Percentiles rank a stretch among this genome's conserved stretches.
Evolutionary conservation across 2,329 filamentous ascomycete species (phyloP).

Genomic region (Fusarium ambrosium): DNA sequence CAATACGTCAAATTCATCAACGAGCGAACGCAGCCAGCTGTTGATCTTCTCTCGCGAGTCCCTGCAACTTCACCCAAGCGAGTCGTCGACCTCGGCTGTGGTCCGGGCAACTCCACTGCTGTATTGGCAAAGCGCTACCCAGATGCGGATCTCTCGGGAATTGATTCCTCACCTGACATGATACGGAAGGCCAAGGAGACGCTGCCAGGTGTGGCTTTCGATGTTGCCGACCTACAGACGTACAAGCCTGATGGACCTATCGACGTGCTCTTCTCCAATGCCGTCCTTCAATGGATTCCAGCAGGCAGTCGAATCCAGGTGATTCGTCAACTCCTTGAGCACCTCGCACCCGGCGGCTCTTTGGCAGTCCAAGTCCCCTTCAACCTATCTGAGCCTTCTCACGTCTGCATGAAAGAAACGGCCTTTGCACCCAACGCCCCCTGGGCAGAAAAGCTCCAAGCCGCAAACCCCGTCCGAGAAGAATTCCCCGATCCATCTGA

Average conservation of each 20-base stretch:
- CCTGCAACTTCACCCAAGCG: constrained; percentile 54
- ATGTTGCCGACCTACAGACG: constrained; percentile 58
- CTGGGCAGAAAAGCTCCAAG: constrained; percentile 52
- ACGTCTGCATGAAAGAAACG: constrained; percentile 61
- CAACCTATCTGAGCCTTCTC: constrained; percentile 64
- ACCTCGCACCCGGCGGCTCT: constrained; percentile 59
- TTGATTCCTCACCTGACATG: constrained; percentile 71
- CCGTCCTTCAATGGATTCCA: constrained; percentile 71
- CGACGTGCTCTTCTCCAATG: constrained; percentile 68
- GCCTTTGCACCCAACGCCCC: constrained; percentile 54
- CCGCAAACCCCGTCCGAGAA: constrained; percentile 57
- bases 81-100: constrained; percentile 72
- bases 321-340: constrained; percentile 58
- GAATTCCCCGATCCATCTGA: constrained; percentile 61
- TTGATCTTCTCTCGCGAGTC: constrained; percentile 66
- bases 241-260: constrained; percentile 52
- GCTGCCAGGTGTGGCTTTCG: constrained; percentile 60
- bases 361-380: constrained; percentile 66
- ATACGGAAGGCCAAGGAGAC: constrained; percentile 59
- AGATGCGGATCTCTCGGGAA: constrained; percentile 59
- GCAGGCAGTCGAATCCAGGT: constrained; percentile 57
- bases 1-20: constrained; percentile 69
- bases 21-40: constrained; percentile 66
- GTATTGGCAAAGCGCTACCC: constrained; percentile 64
- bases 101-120: constrained; percentile 70